phyloP scores from a whole-genome alignment of 164 flowering plant species.

The Aristolochia californica region DNA sequence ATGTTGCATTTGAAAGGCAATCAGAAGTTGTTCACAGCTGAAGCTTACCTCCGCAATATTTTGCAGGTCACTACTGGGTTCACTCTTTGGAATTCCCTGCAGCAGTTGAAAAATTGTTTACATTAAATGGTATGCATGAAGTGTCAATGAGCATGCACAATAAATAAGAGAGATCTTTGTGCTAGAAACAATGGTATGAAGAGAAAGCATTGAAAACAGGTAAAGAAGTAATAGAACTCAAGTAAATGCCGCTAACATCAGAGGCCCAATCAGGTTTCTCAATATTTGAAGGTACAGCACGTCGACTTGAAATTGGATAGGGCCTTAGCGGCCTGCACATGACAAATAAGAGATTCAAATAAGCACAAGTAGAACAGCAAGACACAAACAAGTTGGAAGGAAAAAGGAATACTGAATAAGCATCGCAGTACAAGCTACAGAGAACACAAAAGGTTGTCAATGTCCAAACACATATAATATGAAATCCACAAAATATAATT shows the following conservation, averaged over 20 bases:
- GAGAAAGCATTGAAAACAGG: constrained; percentile 2
- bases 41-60: constrained; percentile 72
- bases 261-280: constrained; percentile 87
- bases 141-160: background rate
- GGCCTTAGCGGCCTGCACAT: constrained; percentile 56
- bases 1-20: background rate
- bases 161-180: background rate
- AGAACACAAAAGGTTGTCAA: background rate
- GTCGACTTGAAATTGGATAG: constrained; percentile 67
- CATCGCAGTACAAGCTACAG: background rate
- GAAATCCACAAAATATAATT: background rate
- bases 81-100: constrained; percentile 85
- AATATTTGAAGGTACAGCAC: constrained; percentile 59
- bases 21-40: background rate
- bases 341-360: background rate
- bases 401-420: background rate
- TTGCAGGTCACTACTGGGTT: constrained; percentile 82
- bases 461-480: background rate
- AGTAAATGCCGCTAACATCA: constrained; percentile 50
- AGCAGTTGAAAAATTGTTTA: background rate
- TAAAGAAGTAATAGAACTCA: background rate
- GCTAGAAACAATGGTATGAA: background rate
- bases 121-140: background rate
- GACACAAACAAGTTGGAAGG: background rate
- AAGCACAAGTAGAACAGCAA: background rate